Evolutionary conservation across 495 filamentous ascomycete genomes (phyloP), one percentile per base, ranked within the genome.

Genomic region (Cudoniella acicularis): DNA sequence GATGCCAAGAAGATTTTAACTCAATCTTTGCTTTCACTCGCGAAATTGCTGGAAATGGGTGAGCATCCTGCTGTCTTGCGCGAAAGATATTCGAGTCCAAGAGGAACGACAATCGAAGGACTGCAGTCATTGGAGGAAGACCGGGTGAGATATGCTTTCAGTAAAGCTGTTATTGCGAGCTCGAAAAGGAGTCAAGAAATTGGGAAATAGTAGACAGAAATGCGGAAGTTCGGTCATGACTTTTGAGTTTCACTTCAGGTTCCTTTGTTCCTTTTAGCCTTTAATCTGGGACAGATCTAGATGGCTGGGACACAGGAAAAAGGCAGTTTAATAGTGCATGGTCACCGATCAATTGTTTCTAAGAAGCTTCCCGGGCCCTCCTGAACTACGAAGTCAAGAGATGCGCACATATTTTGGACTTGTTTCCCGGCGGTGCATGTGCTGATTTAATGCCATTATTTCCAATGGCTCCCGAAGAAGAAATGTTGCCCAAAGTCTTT

Each of bases 1-100:
- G 89, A 92, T 70, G 89, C 89, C 6, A 84, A 84, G 63, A 69
- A 81, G 51, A 92, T 93, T 85, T 87, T 90, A 48, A 88, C 90
- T 22, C 89, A 93, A 73, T 86, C 83, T 13, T 80, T 79, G 75
- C 75, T 82, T 61, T 88, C 89, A 10, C 79, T 87, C 9, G 85
- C 88, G 1, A 66, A 45, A 26, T 50, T 66, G 43, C 40, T 66
- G 27, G 59, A 66, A 30, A 88, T 88, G 9, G 87, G 91, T 63
- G 51, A 60, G 21, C 60, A 64, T 52, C 89, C 89, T 6, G 89
- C 90, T 22, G 67, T 91, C 40, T 67, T 92, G 51, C 75, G 85
- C 57, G 89, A 93, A 56, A 90, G 88, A 73, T 86, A 91, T 17
- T 82, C 78, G 55, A 91, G 89, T 16, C 89, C 89, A 0, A 90